Evolutionary conservation across 108 stramenopile genomes (phyloP).

Genomic region (Pseudonitzschia multiseries): DNA sequence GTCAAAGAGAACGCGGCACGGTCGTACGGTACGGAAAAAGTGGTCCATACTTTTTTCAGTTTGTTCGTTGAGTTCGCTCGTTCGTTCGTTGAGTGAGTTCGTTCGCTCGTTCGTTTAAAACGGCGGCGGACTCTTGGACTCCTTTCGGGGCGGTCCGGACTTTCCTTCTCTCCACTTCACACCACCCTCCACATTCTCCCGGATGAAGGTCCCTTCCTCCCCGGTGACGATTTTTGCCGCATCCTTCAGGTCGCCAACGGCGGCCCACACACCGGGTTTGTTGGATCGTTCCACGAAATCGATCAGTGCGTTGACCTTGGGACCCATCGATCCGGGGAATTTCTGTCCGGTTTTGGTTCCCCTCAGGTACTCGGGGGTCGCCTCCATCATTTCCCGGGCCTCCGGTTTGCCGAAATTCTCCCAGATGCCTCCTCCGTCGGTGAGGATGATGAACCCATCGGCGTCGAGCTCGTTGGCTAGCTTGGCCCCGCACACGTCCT

Average conservation of each 20-base stretch:
- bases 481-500: slow-evolving; percentile 67
- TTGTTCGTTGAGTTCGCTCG: no score
- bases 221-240: slow-evolving; percentile 57
- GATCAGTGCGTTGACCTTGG: slow-evolving; percentile 78
- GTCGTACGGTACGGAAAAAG: no score
- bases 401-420: slow-evolving; percentile 80
- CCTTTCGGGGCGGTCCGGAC: slow-evolving; percentile 38
- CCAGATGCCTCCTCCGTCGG: slow-evolving; percentile 81
- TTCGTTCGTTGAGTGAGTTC: no score
- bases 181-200: slow-evolving; percentile 55
- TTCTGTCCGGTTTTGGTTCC: slow-evolving; percentile 44
- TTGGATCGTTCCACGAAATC: slow-evolving; percentile 66
- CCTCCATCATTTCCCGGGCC: slow-evolving; percentile 70
- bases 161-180: slow-evolving; percentile 62
- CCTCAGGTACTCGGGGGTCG: slow-evolving; percentile 69
- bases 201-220: slow-evolving; percentile 71
- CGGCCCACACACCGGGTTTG: slow-evolving; percentile 57
- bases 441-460: slow-evolving; percentile 81
- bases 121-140: slow-evolving; percentile 54
- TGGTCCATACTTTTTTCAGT: no score
- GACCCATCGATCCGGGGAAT: slow-evolving; percentile 68
- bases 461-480: slow-evolving; percentile 69
- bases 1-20: no score
- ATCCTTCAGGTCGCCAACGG: slow-evolving; percentile 82
- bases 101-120: slow-evolving; percentile 2